These are phyloP conservation scores for Puccinia horiana DNA, from an alignment of 1,284 basidiomycete genomes.

Conservation along the genomic window DNA sequence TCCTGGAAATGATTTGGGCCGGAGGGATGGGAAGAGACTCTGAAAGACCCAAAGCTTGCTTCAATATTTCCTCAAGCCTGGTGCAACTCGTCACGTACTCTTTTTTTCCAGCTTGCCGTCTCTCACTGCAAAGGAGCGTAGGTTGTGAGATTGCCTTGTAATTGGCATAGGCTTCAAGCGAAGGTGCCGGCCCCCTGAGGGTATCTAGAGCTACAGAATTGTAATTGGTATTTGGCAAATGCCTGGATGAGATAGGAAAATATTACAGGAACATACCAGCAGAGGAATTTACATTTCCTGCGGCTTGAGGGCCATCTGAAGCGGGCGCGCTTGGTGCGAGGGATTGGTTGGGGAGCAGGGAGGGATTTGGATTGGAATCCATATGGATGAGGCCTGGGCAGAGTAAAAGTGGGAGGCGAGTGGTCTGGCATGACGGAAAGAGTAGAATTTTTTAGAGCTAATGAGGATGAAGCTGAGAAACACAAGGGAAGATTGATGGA, in stretches of 20 bases:
- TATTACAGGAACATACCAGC: no score
- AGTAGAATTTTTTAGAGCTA: no score
- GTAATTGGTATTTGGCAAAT: neutral
- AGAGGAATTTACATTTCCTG: neutral
- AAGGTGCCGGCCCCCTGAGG: no score
- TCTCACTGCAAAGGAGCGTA: neutral
- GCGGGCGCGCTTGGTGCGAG: neutral
- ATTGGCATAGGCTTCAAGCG: neutral
- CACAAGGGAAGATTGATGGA: neutral
- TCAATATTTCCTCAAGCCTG: constrained; percentile 11
- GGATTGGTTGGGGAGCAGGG: neutral
- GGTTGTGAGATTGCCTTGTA: neutral
- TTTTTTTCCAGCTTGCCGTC: neutral
- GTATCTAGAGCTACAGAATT: neutral
- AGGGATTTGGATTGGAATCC: neutral
- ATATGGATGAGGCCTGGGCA: neutral
- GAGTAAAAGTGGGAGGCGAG: no score
- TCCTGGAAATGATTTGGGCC: neutral
- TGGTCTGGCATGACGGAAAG: no score
- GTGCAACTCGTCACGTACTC: constrained; percentile 12
- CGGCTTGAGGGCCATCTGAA: neutral
- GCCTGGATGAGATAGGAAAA: neutral
- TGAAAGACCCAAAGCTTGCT: constrained; percentile 8
- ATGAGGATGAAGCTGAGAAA: no score
- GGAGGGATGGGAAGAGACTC: constrained; percentile 1